A percentile compares a stretch with the other conserved stretches of the same genome.
Conservation (phyloP, 139 green algal genomes). For the Closterium sp. region DNA sequence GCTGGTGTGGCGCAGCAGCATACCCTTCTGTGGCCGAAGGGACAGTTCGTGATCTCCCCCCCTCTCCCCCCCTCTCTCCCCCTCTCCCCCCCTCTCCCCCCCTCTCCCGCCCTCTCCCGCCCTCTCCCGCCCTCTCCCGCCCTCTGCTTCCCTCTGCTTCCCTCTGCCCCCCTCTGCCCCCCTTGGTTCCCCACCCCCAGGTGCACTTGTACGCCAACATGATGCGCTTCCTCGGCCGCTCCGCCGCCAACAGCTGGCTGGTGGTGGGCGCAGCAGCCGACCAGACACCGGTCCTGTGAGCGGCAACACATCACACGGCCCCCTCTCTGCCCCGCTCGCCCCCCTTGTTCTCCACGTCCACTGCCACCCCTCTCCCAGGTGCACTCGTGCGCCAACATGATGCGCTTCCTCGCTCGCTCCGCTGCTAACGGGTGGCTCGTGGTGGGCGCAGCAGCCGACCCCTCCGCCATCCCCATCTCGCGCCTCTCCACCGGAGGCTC, state of each 20-base stretch:
- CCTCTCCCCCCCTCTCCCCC: no score
- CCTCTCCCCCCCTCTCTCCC: no score
- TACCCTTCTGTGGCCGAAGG: no score
- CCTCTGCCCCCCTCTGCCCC: neutral
- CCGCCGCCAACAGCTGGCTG: conserved; percentile 31
- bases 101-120: no score
- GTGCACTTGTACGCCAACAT: conserved; percentile 73
- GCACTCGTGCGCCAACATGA: conserved; percentile 71
- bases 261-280: conserved; percentile 75
- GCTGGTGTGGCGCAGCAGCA: no score
- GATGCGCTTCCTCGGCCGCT: conserved; percentile 66
- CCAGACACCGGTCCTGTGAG: no score
- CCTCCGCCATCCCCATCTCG: conserved; percentile 43
- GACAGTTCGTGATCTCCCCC: no score
- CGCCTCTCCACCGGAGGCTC: conserved; percentile 46
- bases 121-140: neutral
- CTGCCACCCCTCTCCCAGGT: conserved; percentile 41
- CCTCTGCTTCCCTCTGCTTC: no score
- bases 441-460: conserved; percentile 69
- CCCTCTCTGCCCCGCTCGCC: neutral
- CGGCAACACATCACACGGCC: neutral
- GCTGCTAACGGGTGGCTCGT: conserved; percentile 55
- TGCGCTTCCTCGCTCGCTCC: conserved; percentile 65
- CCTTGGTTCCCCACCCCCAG: neutral
- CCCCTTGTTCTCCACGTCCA: neutral